phyloP scores from a whole-genome alignment of 148 eudicot species.

The Tetragonia tetragonoides region DNA sequence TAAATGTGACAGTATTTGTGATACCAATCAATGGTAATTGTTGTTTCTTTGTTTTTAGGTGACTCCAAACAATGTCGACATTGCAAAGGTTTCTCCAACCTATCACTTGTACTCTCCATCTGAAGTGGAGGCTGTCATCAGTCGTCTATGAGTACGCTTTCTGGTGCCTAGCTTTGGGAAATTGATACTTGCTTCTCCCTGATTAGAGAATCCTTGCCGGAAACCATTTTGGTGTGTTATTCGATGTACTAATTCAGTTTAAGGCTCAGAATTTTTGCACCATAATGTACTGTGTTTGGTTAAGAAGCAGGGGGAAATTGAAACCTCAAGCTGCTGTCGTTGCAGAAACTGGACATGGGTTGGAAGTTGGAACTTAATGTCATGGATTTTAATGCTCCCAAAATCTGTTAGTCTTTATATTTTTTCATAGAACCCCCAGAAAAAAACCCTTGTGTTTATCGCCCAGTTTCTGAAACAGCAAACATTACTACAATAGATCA shows the following conservation, averaged over 20 bases:
- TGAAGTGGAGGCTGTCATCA: constrained; percentile 88
- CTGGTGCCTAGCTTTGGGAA: constrained; percentile 1
- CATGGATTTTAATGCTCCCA: not conserved
- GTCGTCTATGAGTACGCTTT: constrained; percentile 54
- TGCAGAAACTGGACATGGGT: not conserved
- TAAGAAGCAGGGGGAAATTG: not conserved
- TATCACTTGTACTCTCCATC: constrained; percentile 91
- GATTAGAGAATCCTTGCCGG: not conserved
- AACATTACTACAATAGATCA: too few species aligned
- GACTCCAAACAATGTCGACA: constrained; percentile 95
- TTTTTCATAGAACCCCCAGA: not conserved
- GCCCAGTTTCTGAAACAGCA: too few species aligned
- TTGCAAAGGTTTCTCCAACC: constrained; percentile 87
- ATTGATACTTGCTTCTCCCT: not conserved
- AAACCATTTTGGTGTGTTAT: not conserved
- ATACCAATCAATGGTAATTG: not conserved
- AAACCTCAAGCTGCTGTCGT: not conserved
- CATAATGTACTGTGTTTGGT: not conserved
- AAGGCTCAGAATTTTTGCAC: not conserved
- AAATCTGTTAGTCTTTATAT: not conserved
- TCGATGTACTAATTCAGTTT: not conserved
- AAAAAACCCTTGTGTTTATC: too few species aligned
- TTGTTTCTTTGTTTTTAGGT: constrained; percentile 46
- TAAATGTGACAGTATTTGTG: not conserved
- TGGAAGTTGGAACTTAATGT: not conserved